A percentile compares a stretch with the other conserved stretches of the same genome.
These are phyloP conservation scores for Cutaneotrichosporon cutaneum DNA, from an alignment of 1,284 basidiomycete genomes.

Conservation along the genomic window DNA sequence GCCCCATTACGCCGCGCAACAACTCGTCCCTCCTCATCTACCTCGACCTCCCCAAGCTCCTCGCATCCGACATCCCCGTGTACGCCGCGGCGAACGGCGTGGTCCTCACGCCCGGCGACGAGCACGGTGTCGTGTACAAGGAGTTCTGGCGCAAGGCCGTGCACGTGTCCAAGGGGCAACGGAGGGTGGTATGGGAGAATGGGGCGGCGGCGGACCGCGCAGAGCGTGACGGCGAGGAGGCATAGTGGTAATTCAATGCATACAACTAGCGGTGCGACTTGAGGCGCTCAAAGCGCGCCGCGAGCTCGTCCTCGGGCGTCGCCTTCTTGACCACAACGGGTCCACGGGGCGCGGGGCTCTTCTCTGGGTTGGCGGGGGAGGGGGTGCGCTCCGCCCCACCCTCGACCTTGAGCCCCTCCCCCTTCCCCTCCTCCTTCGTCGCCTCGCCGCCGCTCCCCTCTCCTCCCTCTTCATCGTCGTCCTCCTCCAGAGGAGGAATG, in stretches of 20 bases:
- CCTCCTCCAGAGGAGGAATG: constrained; percentile 4
- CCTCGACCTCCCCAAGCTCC: constrained; percentile 43
- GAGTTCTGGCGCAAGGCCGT: constrained; percentile 45
- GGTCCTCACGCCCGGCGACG: constrained; percentile 49
- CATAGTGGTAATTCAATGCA: neutral
- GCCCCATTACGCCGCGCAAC: constrained; percentile 36
- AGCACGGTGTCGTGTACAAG: constrained; percentile 33
- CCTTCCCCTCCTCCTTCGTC: constrained; percentile 10
- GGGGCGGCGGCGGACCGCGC: constrained; percentile 33
- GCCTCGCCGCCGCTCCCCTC: constrained; percentile 34
- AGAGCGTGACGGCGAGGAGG: constrained; percentile 3
- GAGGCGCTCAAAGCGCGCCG: constrained; percentile 44
- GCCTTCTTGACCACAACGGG: constrained; percentile 31
- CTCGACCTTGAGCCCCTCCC: neutral
- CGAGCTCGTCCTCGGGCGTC: constrained; percentile 45
- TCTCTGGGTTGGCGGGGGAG: neutral
- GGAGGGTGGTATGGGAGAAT: constrained; percentile 41
- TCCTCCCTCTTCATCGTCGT: constrained; percentile 37
- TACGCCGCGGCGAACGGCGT: constrained; percentile 51
- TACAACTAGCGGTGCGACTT: constrained; percentile 36
- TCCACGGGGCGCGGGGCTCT: constrained; percentile 1
- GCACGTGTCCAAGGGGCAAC: constrained; percentile 27
- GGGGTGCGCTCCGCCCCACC: neutral
- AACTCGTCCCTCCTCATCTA: constrained; percentile 50
- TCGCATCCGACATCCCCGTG: constrained; percentile 40